A percentile compares a stretch with the other conserved stretches of the same genome.
These are phyloP conservation scores for Eruca vesicaria DNA, from an alignment of 441 rosid genomes.

Conservation along the genomic window DNA sequence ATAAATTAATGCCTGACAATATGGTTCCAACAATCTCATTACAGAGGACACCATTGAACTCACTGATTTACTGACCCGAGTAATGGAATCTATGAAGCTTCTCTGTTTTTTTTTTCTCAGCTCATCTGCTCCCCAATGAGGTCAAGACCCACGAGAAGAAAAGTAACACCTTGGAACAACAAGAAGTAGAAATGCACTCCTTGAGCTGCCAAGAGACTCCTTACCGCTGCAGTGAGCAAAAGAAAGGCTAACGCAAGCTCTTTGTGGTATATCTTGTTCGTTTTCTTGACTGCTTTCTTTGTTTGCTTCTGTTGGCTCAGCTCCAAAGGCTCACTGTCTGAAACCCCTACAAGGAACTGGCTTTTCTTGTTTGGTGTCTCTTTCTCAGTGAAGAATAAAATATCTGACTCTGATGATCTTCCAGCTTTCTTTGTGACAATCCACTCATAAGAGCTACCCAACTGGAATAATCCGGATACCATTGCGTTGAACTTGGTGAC, in stretches of 20 bases:
- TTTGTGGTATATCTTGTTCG: slow-evolving; percentile 75
- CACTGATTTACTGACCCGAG: slow-evolving; percentile 24
- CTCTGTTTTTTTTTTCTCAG: slow-evolving; percentile 20
- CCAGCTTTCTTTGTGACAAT: slow-evolving; percentile 94
- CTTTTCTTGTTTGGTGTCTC: slow-evolving; percentile 49
- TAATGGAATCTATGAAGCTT: slow-evolving; percentile 6
- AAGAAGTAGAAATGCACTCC: slow-evolving; percentile 92
- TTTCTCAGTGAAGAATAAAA: slow-evolving; percentile 56
- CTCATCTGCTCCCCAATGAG: slow-evolving; percentile 87
- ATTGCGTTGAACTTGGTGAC: slow-evolving; percentile 91
- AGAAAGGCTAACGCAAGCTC: slow-evolving; percentile 83
- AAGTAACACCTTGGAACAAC: slow-evolving; percentile 78
- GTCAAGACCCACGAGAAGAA: slow-evolving; percentile 88
- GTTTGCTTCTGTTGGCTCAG: slow-evolving; percentile 51
- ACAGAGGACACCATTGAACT: slow-evolving; percentile 30
- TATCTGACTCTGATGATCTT: slow-evolving; percentile 72
- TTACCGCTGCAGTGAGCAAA: slow-evolving; percentile 68
- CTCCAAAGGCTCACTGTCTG: slow-evolving; percentile 64
- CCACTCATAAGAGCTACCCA: slow-evolving; percentile 93
- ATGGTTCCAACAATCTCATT: slow-evolving; percentile 35
- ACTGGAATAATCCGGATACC: slow-evolving; percentile 81
- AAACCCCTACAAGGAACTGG: slow-evolving; percentile 55
- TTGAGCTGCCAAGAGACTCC: slow-evolving; percentile 77
- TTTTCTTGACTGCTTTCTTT: slow-evolving; percentile 50
- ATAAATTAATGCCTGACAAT: slow-evolving; percentile 29